Conservation (phyloP, 768 basidiomycete genomes). For the Tulasnella sp. region DNA sequence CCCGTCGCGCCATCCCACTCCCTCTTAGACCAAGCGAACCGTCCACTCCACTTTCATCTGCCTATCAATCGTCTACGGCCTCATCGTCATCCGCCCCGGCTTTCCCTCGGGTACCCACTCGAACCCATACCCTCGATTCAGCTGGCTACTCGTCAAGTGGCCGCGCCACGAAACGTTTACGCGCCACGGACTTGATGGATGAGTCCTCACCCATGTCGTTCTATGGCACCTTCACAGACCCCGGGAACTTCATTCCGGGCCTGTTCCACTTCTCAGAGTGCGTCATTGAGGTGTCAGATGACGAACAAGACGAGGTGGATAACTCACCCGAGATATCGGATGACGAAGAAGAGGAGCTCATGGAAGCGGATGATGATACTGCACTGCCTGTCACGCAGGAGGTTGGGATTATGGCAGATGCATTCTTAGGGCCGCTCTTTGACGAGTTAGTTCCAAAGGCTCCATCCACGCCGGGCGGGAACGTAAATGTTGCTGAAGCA, state of each 20-base stretch:
- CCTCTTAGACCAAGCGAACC: too few relatives aligned
- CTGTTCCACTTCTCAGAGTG: neutral
- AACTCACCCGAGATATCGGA: neutral
- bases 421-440: conserved; percentile 3
- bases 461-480: neutral
- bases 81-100: too few relatives aligned
- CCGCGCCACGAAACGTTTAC: neutral
- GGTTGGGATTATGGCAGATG: neutral
- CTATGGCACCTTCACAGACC: neutral
- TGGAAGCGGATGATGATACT: neutral
- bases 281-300: conserved; percentile 13
- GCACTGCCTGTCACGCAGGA: neutral
- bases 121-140: too few relatives aligned
- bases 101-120: too few relatives aligned
- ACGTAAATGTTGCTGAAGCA: too few relatives aligned
- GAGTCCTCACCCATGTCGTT: neutral
- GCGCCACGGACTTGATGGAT: conserved; percentile 14
- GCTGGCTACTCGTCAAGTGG: neutral
- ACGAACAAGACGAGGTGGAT: conserved; percentile 1
- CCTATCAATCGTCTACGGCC: too few relatives aligned
- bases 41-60: neutral
- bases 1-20: too few relatives aligned
- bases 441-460: neutral
- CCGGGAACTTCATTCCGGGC: neutral
- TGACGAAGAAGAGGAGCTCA: neutral